Evolutionary conservation across 352 stramenopile species (phyloP), one percentile per base, ranked within the genome.

Genomic region (Phytophthora kernoviae): DNA sequence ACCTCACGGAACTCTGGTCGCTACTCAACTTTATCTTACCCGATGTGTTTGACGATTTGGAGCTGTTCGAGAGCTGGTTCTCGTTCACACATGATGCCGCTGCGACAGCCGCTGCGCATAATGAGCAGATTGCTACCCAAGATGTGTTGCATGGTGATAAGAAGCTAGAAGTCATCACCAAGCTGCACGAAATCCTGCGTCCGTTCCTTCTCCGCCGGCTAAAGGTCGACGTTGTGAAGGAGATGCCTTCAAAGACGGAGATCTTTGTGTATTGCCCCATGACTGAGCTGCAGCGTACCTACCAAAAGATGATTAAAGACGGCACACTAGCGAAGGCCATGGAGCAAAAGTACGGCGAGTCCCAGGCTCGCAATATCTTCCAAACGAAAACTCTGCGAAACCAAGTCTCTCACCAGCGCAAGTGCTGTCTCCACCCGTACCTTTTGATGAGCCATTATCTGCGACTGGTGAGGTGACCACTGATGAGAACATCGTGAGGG

Each of bases 11-110:
- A 76, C 81, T 99, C 5, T 99, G 97, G 97, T 90, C 94, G n/a
- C 73, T 99, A 52, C 83, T 99, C 27, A 99, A 99, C 68, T 98
- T 98, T 73, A 96, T 99, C 32, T 68, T 99, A 27, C 97, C 97
- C 0, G 80, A 96, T 40, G 96, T 99, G 43, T 99, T 99, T 71
- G 97, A 98, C 66, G 96, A 98, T 37, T 79, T 98, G 8, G 94
- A 99, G 58, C 95, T 97, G 7, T 99, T 99, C 75, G 96, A 99
- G 77, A 98, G 90, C 48, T 99, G 96, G 96, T 99, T 99, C 76
- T 97, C 93, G 41, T 98, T 99, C 70, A 97, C 98, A 47, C 94
- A 95, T n/a, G 90, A 98, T 61, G 64, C 65, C 18, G 59, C 56
- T 43, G 55, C 53, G 21, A 67, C 66, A 12, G 61, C 55, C 21